Evolutionary conservation across 805 yeast genomes (phyloP).

Genomic region (Starmerella apis): DNA sequence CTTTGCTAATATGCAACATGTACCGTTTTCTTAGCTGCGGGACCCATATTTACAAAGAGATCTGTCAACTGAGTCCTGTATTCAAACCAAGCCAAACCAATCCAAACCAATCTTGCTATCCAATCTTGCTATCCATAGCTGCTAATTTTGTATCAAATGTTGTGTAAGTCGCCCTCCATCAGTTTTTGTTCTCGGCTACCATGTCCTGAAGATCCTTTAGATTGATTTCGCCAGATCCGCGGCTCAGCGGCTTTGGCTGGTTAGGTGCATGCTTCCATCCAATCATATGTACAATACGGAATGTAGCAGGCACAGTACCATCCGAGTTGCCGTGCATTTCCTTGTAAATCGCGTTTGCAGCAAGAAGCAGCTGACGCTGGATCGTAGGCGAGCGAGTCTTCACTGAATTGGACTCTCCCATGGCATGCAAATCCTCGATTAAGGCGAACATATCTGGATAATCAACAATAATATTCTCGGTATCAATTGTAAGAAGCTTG

Average conservation of each 20-base stretch:
- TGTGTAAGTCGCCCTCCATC: background rate
- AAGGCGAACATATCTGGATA: constrained; percentile 62
- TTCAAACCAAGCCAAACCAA: too few relatives aligned
- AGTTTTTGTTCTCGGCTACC: background rate
- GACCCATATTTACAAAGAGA: too few relatives aligned
- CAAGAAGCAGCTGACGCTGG: constrained; percentile 55
- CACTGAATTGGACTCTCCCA: constrained; percentile 78
- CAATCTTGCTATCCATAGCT: too few relatives aligned
- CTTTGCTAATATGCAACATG: too few relatives aligned
- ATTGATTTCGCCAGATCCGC: constrained; percentile 62
- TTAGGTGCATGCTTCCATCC: constrained; percentile 72
- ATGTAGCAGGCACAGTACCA: constrained; percentile 64
- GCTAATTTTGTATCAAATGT: too few relatives aligned
- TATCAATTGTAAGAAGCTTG: constrained; percentile 70
- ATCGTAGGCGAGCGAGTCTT: constrained; percentile 34
- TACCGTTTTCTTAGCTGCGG: too few relatives aligned
- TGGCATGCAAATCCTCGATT: constrained; percentile 58
- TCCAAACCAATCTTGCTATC: too few relatives aligned
- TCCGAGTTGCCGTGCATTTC: constrained; percentile 59
- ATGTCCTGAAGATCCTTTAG: constrained; percentile 44
- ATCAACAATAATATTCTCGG: constrained; percentile 69
- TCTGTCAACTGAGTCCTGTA: too few relatives aligned
- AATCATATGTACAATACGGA: constrained; percentile 67
- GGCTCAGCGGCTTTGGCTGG: constrained; percentile 61
- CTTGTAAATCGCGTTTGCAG: constrained; percentile 65